Conservation (phyloP, 257 asterid species). For the Linaria vulgaris region DNA sequence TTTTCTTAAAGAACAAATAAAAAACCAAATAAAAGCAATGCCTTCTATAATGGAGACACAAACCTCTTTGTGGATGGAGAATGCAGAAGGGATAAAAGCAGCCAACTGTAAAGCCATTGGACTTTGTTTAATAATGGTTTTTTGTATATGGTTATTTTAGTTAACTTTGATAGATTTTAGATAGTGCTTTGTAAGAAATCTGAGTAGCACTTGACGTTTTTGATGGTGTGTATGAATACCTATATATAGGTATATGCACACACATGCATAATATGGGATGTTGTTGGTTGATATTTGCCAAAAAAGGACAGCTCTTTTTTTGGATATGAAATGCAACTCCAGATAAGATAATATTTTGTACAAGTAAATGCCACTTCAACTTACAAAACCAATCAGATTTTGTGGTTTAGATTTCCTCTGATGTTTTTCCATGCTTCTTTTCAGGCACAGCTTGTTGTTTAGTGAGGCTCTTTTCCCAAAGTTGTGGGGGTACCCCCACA, state of each 20-base stretch:
- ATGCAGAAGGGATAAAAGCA: conserved; percentile 57
- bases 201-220: conserved; percentile 19
- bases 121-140: neutral
- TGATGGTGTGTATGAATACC: too few species aligned
- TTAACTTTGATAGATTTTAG: neutral
- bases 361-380: conserved; percentile 46
- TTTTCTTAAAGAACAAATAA: too few species aligned
- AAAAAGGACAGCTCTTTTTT: conserved; percentile 8
- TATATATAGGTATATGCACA: too few species aligned
- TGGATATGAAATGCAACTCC: conserved; percentile 37
- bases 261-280: conserved; percentile 29
- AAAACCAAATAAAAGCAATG: too few species aligned
- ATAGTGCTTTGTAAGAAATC: too few species aligned
- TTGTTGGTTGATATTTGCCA: conserved; percentile 28
- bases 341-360: conserved; percentile 66
- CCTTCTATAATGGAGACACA: neutral
- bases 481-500: neutral
- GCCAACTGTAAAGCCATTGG: conserved; percentile 82
- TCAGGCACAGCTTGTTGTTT: too few species aligned
- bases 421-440: conserved; percentile 14
- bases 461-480: conserved; percentile 25
- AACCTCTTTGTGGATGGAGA: conserved; percentile 75
- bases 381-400: conserved; percentile 51
- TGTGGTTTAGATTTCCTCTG: conserved; percentile 59
- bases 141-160: neutral